These are phyloP conservation scores for Geotrichum reessii DNA, from an alignment of 1,139 yeast species.

Conservation along the genomic window DNA sequence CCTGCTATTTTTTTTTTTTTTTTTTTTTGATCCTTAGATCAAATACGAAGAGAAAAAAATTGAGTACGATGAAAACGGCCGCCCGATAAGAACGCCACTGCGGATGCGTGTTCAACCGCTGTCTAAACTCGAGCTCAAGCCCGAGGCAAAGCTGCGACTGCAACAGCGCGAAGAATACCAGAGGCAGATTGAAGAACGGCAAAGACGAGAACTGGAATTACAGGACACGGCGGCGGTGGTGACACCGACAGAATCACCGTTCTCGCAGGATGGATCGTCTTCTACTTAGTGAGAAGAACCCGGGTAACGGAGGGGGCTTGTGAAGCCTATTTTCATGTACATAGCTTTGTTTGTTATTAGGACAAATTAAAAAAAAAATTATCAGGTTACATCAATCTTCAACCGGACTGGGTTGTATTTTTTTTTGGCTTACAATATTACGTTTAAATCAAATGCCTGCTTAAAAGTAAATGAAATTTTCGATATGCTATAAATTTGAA, in stretches of 20 bases:
- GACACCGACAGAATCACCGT: background rate
- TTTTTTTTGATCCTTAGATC: slow-evolving; percentile 5
- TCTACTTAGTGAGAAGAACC: background rate
- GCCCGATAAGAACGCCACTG: slow-evolving; percentile 28
- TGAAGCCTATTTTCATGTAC: background rate
- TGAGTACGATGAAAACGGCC: slow-evolving; percentile 27
- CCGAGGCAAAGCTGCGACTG: slow-evolving; percentile 29
- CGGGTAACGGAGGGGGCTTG: background rate
- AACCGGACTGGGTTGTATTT: too few species aligned
- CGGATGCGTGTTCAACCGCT: slow-evolving; percentile 35
- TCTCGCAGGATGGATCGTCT: background rate
- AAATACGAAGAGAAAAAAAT: slow-evolving; percentile 20
- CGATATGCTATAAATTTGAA: too few species aligned
- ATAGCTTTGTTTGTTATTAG: background rate
- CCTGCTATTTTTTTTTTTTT: background rate
- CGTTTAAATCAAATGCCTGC: too few species aligned
- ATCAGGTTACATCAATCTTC: background rate
- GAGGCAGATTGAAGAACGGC: background rate
- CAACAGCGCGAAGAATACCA: slow-evolving; percentile 11
- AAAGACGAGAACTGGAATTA: background rate
- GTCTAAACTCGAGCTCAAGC: slow-evolving; percentile 36
- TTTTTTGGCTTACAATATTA: too few species aligned
- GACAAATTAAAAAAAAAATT: too few species aligned
- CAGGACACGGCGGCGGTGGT: background rate
- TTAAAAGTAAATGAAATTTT: too few species aligned